Evolutionary conservation across 2,329 filamentous ascomycete species (phyloP), one percentile per base, ranked within the genome.

Genomic region (Venturia asperata): DNA sequence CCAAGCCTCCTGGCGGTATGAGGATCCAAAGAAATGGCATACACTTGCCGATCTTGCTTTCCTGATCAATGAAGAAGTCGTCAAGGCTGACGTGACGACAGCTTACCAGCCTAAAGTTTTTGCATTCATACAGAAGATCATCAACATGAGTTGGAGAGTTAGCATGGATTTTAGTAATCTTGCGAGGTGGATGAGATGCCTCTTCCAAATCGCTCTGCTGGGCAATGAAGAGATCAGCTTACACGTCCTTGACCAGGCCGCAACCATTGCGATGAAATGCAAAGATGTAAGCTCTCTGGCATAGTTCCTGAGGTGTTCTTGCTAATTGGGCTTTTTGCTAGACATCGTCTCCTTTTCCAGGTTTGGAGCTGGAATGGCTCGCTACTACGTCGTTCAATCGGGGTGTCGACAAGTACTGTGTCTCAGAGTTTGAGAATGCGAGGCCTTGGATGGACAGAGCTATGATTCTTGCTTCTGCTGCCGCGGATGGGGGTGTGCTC

Each of bases 341-440:
- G 52, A 58, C 52, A 58, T 58, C 27, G 21, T 30, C 30, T 1
- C 73, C 76, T 0, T 90, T 90, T 71, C 89, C 90, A 0, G 70
- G 77, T 0, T 81, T 83, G 3, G 90, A 94, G 71, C 76, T 92
- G 0, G 87, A 91, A 70, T 94, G 89, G 87, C 82, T 94, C n/a
- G 84, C 85, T 0, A 83, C 84, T 0, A 85, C 81, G 6, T 78
- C 83, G 0, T 91, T 89, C 74, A 92, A 92, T 69, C 85, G 86
- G 67, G 86, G 83, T 0, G 78, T 91, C 5, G 88, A 92, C 70
- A 79, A 84, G n/a, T 86, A 85, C 69, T 79, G 81, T 15, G 77
- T 76, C 1, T 79, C 81, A 1, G 80, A 88, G 30, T 81, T 85
- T 65, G 78, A 78, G 5, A 74, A 76, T 1, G 86, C 85, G 61